Conservation (phyloP, 2,329 filamentous ascomycete species). For the Penicillium sp. region DNA sequence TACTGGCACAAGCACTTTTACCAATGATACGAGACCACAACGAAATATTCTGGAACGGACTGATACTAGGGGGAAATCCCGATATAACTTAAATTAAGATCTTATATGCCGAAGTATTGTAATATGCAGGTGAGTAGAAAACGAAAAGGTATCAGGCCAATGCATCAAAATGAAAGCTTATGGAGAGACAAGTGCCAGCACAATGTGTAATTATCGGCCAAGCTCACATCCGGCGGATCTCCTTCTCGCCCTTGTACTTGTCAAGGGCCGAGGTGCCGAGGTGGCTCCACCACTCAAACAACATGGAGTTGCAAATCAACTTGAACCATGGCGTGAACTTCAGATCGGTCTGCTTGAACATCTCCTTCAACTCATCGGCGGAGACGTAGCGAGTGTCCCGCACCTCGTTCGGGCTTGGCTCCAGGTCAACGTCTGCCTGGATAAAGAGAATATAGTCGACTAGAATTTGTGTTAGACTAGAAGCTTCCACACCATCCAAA, state of each 20-base stretch:
- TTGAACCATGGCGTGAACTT: slow-evolving; percentile 99
- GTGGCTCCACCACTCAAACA: slow-evolving; percentile 96
- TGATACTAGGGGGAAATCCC: neutral
- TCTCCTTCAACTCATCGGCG: slow-evolving; percentile 75
- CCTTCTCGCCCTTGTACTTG: slow-evolving; percentile 80
- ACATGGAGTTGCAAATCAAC: slow-evolving; percentile 95
- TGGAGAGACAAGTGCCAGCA: neutral
- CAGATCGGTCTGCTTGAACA: slow-evolving; percentile 77
- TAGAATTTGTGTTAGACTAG: neutral
- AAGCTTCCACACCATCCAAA: neutral
- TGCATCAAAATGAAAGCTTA: slow-evolving; percentile 9
- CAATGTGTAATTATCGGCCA: neutral
- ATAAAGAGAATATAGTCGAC: slow-evolving; percentile 99
- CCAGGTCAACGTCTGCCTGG: slow-evolving; percentile 82
- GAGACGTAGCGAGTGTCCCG: slow-evolving; percentile 82
- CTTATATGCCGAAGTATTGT: neutral
- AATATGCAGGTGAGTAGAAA: neutral
- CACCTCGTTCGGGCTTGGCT: slow-evolving; percentile 85
- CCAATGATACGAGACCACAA: neutral
- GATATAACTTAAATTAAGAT: neutral
- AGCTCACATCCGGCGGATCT: slow-evolving; percentile 78
- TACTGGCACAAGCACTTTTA: neutral
- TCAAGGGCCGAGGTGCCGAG: slow-evolving; percentile 74
- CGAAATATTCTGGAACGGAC: neutral
- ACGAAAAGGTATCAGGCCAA: slow-evolving; percentile 10